phyloP scores from a whole-genome alignment of 2,329 filamentous ascomycete genomes.

The Aspergillus sp. region DNA sequence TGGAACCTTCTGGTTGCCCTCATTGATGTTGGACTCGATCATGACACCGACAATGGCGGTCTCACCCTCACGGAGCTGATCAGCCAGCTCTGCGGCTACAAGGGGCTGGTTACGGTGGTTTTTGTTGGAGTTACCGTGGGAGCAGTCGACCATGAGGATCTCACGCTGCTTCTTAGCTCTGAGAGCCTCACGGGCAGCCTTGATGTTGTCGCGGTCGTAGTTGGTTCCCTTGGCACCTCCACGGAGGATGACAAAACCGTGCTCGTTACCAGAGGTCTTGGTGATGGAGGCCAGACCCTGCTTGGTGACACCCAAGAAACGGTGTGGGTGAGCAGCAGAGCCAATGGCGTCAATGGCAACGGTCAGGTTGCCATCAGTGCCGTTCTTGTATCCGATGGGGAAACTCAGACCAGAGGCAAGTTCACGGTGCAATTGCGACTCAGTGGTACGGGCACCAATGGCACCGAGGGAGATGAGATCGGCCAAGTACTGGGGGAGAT shows the following conservation, averaged over 20 bases:
- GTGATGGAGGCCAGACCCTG: conserved; percentile 94
- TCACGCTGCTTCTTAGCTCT: conserved; percentile 77
- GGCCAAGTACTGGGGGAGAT: conserved; percentile 95
- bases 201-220: conserved; percentile 81
- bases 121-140: conserved; percentile 96
- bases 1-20: conserved; percentile 84
- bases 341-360: conserved; percentile 97
- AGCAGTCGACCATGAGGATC: conserved; percentile 98
- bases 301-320: conserved; percentile 99
- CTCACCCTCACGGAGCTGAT: conserved; percentile 85
- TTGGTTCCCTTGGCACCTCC: conserved; percentile 91
- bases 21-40: conserved; percentile 97
- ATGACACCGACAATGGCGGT: conserved; percentile 90
- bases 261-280: conserved; percentile 86
- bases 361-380: conserved; percentile 84
- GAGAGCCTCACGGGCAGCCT: conserved; percentile 71
- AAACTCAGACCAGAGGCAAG: conserved; percentile 91
- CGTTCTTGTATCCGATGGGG: conserved; percentile 99
- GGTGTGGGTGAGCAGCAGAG: conserved; percentile 61
- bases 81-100: conserved; percentile 74
- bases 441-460: conserved; percentile 92
- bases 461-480: conserved; percentile 94
- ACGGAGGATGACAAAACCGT: conserved; percentile 93
- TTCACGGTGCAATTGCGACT: conserved; percentile 94
- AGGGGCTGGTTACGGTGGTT: conserved; percentile 96